Conservation (phyloP, 2,329 filamentous ascomycete genomes). For the Trichoderma sp. region DNA sequence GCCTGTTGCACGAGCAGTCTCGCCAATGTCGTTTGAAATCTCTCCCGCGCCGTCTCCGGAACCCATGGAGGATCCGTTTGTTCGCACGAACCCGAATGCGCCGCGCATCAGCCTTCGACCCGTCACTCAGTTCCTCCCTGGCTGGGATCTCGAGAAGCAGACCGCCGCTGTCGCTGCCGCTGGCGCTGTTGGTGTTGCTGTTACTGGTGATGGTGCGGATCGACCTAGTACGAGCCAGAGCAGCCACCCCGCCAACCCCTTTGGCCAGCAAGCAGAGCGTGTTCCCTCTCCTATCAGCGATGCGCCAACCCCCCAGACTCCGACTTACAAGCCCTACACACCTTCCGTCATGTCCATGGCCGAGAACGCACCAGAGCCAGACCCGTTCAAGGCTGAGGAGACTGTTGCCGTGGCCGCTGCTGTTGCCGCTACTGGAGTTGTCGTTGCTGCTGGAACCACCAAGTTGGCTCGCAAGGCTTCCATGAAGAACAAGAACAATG, state of each 20-base stretch:
- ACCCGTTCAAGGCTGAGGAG: neutral
- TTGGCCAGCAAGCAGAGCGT: constrained; percentile 60
- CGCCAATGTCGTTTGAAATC: neutral
- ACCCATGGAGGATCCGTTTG: constrained; percentile 19
- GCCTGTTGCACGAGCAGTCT: neutral
- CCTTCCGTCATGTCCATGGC: constrained; percentile 26
- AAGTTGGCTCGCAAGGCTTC: constrained; percentile 55
- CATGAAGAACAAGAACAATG: constrained; percentile 51
- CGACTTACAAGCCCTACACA: constrained; percentile 10
- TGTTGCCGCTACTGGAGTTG: constrained; percentile 37
- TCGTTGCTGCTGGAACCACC: constrained; percentile 39
- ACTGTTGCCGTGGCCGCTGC: constrained; percentile 38
- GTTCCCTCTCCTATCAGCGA: constrained; percentile 43
- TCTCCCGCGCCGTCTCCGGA: constrained; percentile 26
- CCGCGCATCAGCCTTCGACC: constrained; percentile 84
- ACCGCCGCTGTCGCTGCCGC: constrained; percentile 37
- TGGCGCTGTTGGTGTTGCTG: constrained; percentile 18
- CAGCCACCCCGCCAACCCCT: constrained; percentile 65
- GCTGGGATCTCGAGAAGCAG: constrained; percentile 50
- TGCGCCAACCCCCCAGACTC: constrained; percentile 1
- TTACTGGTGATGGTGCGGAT: constrained; percentile 45
- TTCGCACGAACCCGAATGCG: constrained; percentile 48
- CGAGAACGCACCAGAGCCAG: neutral
- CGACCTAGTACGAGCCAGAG: constrained; percentile 46
- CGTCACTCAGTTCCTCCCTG: constrained; percentile 78